Evolutionary conservation across 257 asterid genomes (phyloP).

Genomic region (Lantana camara): DNA sequence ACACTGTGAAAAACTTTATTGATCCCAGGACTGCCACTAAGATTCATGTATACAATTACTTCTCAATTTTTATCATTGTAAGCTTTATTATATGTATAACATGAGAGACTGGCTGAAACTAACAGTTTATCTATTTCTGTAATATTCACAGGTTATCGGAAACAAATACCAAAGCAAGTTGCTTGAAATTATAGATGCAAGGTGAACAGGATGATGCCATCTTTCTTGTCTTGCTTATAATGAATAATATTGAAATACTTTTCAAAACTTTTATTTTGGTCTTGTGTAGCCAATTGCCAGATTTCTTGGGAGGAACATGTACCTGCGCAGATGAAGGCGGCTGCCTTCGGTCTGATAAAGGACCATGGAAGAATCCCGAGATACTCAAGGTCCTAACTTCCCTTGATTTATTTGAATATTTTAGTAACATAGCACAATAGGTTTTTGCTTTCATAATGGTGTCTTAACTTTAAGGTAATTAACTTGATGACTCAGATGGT

Average conservation of each 20-base stretch:
- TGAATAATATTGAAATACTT: not conserved
- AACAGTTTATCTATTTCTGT: slow-evolving; percentile 25
- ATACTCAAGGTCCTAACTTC: slow-evolving; percentile 68
- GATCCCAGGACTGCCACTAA: slow-evolving; percentile 96
- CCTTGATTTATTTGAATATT: slow-evolving; percentile 13
- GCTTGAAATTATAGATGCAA: slow-evolving; percentile 86
- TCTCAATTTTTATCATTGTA: slow-evolving; percentile 25
- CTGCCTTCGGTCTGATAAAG: slow-evolving; percentile 93
- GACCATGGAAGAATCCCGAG: slow-evolving; percentile 96
- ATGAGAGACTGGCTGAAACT: not conserved
- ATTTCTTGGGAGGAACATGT: slow-evolving; percentile 89
- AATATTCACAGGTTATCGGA: slow-evolving; percentile 73
- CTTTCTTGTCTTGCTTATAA: slow-evolving; percentile 21
- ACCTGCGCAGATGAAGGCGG: slow-evolving; percentile 87
- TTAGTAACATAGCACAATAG: not conserved
- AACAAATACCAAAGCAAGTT: slow-evolving; percentile 77
- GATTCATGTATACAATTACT: slow-evolving; percentile 63
- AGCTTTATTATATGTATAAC: slow-evolving; percentile 14
- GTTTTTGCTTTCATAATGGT: slow-evolving; percentile 4
- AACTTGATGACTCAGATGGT: slow-evolving; percentile 66
- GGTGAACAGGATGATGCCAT: slow-evolving; percentile 48
- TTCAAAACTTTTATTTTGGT: slow-evolving; percentile 18
- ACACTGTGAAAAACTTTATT: slow-evolving; percentile 76
- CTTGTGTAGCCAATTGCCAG: slow-evolving; percentile 85
- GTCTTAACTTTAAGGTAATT: slow-evolving; percentile 21